These are phyloP conservation scores for Punica granatum DNA, from an alignment of 345 rosid genomes.

Conservation along the genomic window DNA sequence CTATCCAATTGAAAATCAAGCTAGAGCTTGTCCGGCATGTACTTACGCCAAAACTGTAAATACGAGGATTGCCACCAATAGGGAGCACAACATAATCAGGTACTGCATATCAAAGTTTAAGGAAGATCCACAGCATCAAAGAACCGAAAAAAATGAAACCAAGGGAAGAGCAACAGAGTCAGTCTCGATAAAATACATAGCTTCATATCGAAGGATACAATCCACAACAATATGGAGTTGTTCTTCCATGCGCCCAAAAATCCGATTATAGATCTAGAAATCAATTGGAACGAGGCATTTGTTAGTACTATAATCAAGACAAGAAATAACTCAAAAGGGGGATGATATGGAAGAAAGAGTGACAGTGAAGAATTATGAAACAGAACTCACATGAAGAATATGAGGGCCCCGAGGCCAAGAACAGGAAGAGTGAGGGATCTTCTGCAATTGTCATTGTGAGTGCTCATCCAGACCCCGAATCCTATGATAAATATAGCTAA, in stretches of 20 bases:
- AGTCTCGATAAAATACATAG: background rate
- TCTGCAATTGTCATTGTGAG: constrained; percentile 77
- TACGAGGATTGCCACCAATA: constrained; percentile 69
- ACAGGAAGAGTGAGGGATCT: constrained; percentile 83
- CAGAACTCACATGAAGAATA: constrained; percentile 57
- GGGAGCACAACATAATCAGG: constrained; percentile 52
- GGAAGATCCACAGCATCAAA: constrained; percentile 16
- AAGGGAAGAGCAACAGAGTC: constrained; percentile 1
- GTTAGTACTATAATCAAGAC: background rate
- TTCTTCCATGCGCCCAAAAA: constrained; percentile 85
- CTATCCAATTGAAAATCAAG: background rate
- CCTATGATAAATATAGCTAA: constrained; percentile 61
- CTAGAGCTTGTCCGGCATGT: background rate
- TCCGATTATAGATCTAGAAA: constrained; percentile 75
- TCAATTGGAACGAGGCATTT: background rate
- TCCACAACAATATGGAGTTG: constrained; percentile 70
- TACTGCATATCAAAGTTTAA: constrained; percentile 64
- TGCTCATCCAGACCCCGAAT: constrained; percentile 95
- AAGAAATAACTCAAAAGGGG: background rate
- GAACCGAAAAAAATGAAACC: background rate
- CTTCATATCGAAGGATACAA: constrained; percentile 58
- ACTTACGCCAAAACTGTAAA: constrained; percentile 97
- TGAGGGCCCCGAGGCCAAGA: constrained; percentile 69
- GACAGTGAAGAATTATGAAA: background rate
- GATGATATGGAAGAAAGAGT: background rate